A percentile compares a stretch with the other conserved stretches of the same genome.
phyloP scores from a whole-genome alignment of 2,329 filamentous ascomycete genomes.

The Myriosclerotinia scirpicola region DNA sequence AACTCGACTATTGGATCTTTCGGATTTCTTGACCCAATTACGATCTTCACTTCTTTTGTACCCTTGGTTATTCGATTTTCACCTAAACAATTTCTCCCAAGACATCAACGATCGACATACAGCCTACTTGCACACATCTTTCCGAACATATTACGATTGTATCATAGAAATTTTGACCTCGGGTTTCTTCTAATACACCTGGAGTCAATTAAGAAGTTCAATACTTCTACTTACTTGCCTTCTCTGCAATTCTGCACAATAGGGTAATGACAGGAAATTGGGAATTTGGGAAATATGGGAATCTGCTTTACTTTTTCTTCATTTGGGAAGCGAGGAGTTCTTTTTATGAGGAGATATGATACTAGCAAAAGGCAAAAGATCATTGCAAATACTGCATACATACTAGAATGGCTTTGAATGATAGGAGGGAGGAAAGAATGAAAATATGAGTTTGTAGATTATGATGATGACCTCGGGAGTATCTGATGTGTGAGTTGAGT shows the following conservation, averaged over 20 bases:
- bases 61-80: conserved; percentile 14
- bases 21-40: conserved; percentile 8
- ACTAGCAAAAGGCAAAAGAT: conserved; percentile 16
- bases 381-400: conserved; percentile 20
- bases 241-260: conserved; percentile 24
- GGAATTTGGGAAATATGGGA: conserved; percentile 17
- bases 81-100: neutral
- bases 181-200: conserved; percentile 12
- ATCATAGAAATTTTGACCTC: conserved; percentile 22
- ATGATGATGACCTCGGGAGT: conserved; percentile 14
- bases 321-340: conserved; percentile 18
- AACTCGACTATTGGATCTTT: conserved; percentile 5
- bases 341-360: conserved; percentile 9
- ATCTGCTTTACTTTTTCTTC: neutral
- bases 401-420: conserved; percentile 21
- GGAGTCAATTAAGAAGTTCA: conserved; percentile 13
- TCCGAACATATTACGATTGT: conserved; percentile 21
- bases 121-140: conserved; percentile 16
- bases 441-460: conserved; percentile 21
- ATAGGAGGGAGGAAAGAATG: conserved; percentile 18
- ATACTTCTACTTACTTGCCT: conserved; percentile 5
- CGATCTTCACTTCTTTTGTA: conserved; percentile 12
- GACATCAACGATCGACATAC: neutral
- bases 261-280: conserved; percentile 19
- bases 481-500: neutral